Conservation (phyloP, 108 stramenopile genomes). For the Skeletonema menzelii region DNA sequence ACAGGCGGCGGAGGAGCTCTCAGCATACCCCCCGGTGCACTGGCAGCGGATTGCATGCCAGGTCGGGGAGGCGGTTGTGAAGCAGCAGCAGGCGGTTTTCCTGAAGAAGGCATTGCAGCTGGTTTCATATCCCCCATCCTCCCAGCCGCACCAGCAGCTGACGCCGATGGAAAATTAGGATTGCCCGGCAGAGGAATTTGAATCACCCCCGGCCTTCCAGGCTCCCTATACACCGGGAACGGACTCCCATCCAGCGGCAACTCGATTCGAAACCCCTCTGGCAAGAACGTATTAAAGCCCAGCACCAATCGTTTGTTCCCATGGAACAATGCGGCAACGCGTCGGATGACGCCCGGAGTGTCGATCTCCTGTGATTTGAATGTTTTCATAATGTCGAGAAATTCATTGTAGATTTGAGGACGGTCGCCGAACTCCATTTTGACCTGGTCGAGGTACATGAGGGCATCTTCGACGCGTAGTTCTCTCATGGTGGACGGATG, state of each 20-base stretch:
- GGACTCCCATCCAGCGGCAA: conserved; percentile 77
- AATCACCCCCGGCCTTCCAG: conserved; percentile 64
- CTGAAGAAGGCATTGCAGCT: conserved; percentile 12
- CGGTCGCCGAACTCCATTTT: conserved; percentile 98
- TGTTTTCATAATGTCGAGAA: conserved; percentile 98
- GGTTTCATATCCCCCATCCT: conserved; percentile 2
- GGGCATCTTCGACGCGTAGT: conserved; percentile 97
- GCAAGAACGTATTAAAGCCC: conserved; percentile 99
- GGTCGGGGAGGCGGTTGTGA: not conserved
- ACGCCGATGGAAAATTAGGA: conserved; percentile 19
- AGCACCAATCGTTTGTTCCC: conserved; percentile 96
- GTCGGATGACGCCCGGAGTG: conserved; percentile 97
- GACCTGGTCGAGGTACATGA: conserved; percentile 99
- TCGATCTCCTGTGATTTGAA: conserved; percentile 95
- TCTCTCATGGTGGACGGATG: conserved; percentile 67
- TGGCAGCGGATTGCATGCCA: conserved; percentile 14
- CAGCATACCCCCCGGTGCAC: conserved; percentile 3
- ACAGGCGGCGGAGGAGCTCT: conserved; percentile 12
- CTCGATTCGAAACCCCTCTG: conserved; percentile 99
- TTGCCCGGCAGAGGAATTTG: conserved; percentile 47
- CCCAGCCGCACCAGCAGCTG: not conserved
- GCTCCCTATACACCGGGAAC: conserved; percentile 80
- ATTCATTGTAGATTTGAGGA: conserved; percentile 99
- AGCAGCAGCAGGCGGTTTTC: conserved; percentile 11
- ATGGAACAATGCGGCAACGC: conserved; percentile 94